Base-by-base conservation (phyloP, 148 eudicot genomes). In the Camellia granthamiana region DNA sequence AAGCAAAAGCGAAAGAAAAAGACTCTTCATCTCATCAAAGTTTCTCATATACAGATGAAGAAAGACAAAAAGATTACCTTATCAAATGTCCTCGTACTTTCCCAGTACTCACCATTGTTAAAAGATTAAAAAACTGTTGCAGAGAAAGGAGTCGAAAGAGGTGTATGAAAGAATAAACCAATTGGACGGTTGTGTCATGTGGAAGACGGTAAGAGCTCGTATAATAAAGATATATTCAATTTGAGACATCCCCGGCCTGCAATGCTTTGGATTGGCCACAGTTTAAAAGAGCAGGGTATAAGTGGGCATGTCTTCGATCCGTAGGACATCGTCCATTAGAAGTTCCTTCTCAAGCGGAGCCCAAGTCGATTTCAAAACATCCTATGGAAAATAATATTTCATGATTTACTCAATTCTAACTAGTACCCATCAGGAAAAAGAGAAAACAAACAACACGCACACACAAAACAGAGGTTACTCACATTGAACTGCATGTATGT, bases 401-500 rank as follows among this genome's bases (percentile, higher is more conserved):
- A 41, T 30, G 8, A 61, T 80, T 30, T n/a, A 75, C 43, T 41
- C 14, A 72, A 16, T 1, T 63, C 8, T 42, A 64, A 12, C 13
- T 10, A 13, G 43, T 12, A 47, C 42, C 56, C 15, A 5, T 18
- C 54, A 72, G 58, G 23, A 23, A 23, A 23, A 23, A 58, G 18
- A 71, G 8, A 72, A 47, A 56, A 64, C 13, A 60, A 3, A 30
- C 30, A 62, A 55, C 12, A 47, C 2, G 18, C 2, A 60, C 18
- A 49, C 7, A 43, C 3, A 43, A 6, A 15, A 10, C 51, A 12
- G 43, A n/a, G 41, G 9, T 65, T 58, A 63, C 97, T 89, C 80
- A 94, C 98, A 72, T 94, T 94, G 85, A 94, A 94, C 69, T 92
- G 93, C 98, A 94, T 92, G 87, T 92, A 94, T 5, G 91, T 82